A percentile compares a stretch with the other conserved stretches of the same genome.
These are phyloP conservation scores for Bocquillonia castaneifolia DNA, from an alignment of 441 rosid species.

Conservation along the genomic window DNA sequence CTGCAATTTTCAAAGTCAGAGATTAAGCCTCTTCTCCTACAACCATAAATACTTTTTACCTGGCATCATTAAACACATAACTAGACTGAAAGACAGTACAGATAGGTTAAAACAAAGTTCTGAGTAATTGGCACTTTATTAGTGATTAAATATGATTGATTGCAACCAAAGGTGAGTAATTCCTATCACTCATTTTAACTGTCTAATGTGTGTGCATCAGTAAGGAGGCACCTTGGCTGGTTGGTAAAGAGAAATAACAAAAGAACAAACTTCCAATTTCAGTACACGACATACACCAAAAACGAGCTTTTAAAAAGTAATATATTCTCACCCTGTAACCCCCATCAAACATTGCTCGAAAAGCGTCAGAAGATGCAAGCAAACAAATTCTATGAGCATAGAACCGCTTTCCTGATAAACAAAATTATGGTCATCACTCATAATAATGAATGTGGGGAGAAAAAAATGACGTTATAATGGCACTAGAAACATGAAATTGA, in stretches of 20 bases:
- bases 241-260: not conserved
- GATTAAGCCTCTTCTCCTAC: not conserved
- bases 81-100: not conserved
- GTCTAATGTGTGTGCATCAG: not conserved
- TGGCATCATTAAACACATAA: not conserved
- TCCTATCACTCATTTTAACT: not conserved
- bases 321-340: slow-evolving; percentile 72
- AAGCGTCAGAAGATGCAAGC: slow-evolving; percentile 97
- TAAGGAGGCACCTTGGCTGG: not conserved
- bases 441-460: not conserved
- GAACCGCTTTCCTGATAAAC: slow-evolving; percentile 68
- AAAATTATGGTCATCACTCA: slow-evolving; percentile 1
- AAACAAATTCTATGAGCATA: slow-evolving; percentile 93
- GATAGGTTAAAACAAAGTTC: not conserved
- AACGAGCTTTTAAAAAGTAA: not conserved
- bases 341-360: slow-evolving; percentile 98
- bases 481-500: slow-evolving; percentile 8
- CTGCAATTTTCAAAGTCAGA: slow-evolving; percentile 35
- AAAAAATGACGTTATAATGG: slow-evolving; percentile 1
- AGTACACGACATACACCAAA: not conserved
- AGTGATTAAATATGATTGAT: not conserved
- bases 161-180: not conserved
- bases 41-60: not conserved
- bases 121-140: not conserved
- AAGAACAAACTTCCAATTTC: not conserved